These are phyloP conservation scores for Casaregolazyma suthepensis DNA, from an alignment of 1,139 yeast species.

Conservation along the genomic window DNA sequence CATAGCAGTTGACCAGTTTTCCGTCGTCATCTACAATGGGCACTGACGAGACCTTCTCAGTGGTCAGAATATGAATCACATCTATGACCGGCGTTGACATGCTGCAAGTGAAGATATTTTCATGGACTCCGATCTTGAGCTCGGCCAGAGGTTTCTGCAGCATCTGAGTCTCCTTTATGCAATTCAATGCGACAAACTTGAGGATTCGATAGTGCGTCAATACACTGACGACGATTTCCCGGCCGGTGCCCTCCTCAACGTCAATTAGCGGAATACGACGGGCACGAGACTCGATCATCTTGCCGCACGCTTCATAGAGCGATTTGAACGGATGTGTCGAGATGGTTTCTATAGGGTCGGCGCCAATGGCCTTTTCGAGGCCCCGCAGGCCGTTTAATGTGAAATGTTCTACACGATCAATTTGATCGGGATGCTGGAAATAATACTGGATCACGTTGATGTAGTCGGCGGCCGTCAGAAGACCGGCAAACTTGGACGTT, in stretches of 20 bases:
- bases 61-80: conserved; percentile 76
- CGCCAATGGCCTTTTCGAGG: conserved; percentile 84
- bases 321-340: conserved; percentile 90
- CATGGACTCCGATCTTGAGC: conserved; percentile 56
- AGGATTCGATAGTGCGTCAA: conserved; percentile 94
- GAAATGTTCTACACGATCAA: conserved; percentile 80
- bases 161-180: conserved; percentile 80
- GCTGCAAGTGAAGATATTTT: conserved; percentile 67
- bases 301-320: conserved; percentile 87
- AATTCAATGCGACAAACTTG: conserved; percentile 91
- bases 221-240: conserved; percentile 93
- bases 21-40: conserved; percentile 83
- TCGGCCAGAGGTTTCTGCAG: conserved; percentile 69
- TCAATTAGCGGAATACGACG: conserved; percentile 93
- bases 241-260: conserved; percentile 83
- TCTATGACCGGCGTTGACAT: conserved; percentile 94
- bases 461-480: conserved; percentile 86
- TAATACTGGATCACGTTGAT: conserved; percentile 94
- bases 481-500: conserved; percentile 87
- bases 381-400: conserved; percentile 77
- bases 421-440: conserved; percentile 83
- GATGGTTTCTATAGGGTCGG: conserved; percentile 78
- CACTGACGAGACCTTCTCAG: conserved; percentile 77
- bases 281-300: conserved; percentile 85
- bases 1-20: conserved; percentile 81